Conservation (phyloP, 495 filamentous ascomycete genomes). For the Neurospora cerealis region DNA sequence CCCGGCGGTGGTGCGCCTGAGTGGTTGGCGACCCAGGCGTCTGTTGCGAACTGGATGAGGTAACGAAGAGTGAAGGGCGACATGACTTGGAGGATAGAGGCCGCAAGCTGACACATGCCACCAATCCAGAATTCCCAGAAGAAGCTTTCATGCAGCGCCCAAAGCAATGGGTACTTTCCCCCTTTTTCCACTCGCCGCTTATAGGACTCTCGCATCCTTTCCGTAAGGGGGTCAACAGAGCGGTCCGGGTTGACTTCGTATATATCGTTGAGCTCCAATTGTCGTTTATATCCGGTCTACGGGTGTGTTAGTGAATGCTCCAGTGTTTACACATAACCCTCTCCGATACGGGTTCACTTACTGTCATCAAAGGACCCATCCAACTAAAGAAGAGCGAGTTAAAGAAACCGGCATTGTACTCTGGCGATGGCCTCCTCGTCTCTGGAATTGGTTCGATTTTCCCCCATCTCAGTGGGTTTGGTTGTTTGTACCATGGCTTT, state of each 20-base stretch:
- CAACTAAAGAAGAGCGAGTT: conserved; percentile 55
- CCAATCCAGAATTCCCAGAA: conserved; percentile 76
- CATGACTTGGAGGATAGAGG: conserved; percentile 61
- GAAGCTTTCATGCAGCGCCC: conserved; percentile 82
- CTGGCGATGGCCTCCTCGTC: conserved; percentile 41
- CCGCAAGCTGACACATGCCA: conserved; percentile 62
- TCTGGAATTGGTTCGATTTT: conserved; percentile 49
- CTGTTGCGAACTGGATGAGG: conserved; percentile 67
- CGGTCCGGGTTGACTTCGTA: conserved; percentile 79
- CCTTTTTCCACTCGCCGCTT: conserved; percentile 53
- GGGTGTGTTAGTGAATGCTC: background rate
- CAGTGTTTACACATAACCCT: background rate
- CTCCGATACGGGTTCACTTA: conserved; percentile 24
- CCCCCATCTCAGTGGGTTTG: conserved; percentile 56
- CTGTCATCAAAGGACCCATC: conserved; percentile 59
- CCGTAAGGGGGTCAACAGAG: conserved; percentile 54
- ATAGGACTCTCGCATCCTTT: conserved; percentile 56
- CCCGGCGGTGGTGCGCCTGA: conserved; percentile 41
- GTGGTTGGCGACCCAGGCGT: conserved; percentile 57
- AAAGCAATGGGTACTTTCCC: conserved; percentile 63
- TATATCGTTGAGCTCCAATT: conserved; percentile 74
- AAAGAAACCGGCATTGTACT: conserved; percentile 50
- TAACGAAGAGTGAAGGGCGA: conserved; percentile 65
- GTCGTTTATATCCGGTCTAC: conserved; percentile 70
- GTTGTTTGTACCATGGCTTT: conserved; percentile 49